Evolutionary conservation across 2,329 filamentous ascomycete species (phyloP), one percentile per base, ranked within the genome.

Genomic region (Colletotrichum tropicale): DNA sequence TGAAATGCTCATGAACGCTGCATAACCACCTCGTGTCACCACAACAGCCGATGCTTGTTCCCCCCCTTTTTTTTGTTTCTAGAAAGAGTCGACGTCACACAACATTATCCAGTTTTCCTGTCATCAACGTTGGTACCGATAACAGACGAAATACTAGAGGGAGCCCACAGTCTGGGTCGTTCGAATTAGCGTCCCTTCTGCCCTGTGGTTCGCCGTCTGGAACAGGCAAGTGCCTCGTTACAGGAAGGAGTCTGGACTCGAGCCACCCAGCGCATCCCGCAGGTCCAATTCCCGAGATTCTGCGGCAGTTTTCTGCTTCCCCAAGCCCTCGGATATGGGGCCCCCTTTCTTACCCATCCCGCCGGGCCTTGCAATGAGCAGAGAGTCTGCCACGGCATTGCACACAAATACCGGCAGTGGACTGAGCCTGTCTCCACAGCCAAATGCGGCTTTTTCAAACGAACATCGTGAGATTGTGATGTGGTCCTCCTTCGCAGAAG

Each of bases 121-220:
- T 32, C 48, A 74, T 21, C 36, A 30, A n/a, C 38, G 48, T n/a
- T 55, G 43, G 34, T 48, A 48, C 34, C 30, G 34, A 56, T 13
- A 58, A 48, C 9, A 24, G 58, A 30, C 28, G 43, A 52, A 21
- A 52, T 52, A 21, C 43, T 10, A 52, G n/a, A 52, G n/a, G n/a
- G 43, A n/a, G 43, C 43, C 43, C 43, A 52, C 10, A 52, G 43
- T 52, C 43, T 58, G 26, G 21, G 55, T 58, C 15, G 36, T 64
- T 64, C 30, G 61, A 67, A 64, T 55, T 74, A 74, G 72, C 72
- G 67, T 74, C 72, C 26, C 58, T 48, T 48, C 56, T 64, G 64
- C 55, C 60, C 38, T 58, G 69, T 58, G 36, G 24, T 56, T 64
- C 34, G 67, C 62, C 66, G 73, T 70, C 66, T 28, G 3, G 26